phyloP scores from a whole-genome alignment of 345 rosid genomes.

The Raphanus raphanistrum region DNA sequence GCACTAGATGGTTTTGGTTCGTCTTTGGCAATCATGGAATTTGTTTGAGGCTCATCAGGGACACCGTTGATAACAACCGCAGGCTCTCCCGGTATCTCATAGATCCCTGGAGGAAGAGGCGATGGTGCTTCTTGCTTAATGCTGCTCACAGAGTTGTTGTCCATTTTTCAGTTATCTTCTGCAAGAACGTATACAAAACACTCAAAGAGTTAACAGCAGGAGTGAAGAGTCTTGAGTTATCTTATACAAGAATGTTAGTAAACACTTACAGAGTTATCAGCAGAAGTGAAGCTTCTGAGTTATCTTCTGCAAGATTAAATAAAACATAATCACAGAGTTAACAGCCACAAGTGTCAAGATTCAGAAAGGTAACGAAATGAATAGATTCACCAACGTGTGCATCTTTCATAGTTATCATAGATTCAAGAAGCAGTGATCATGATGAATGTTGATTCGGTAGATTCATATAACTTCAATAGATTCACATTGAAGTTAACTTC shows the following conservation, averaged over 20 bases:
- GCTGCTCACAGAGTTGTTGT: background rate
- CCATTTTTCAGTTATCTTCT: conserved; percentile 41
- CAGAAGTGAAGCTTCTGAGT: no score
- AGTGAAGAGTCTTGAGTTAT: background rate
- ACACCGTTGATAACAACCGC: conserved; percentile 78
- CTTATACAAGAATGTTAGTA: background rate
- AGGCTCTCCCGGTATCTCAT: conserved; percentile 71
- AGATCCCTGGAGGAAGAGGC: conserved; percentile 41
- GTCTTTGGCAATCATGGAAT: conserved; percentile 12
- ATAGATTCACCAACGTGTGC: background rate
- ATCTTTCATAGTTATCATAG: no score
- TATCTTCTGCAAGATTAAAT: no score
- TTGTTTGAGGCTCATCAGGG: conserved; percentile 43
- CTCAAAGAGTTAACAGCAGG: background rate
- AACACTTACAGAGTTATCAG: background rate
- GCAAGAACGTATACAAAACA: background rate
- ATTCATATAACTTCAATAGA: background rate
- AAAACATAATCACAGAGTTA: no score
- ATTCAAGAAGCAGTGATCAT: no score
- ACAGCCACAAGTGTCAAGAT: no score
- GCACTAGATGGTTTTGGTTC: conserved; percentile 28
- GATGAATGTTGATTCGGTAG: background rate
- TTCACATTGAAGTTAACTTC: background rate
- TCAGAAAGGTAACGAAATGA: background rate
- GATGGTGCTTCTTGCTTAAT: conserved; percentile 36